Evolutionary conservation across 805 yeast species (phyloP).

Genomic region (Saccharomycopsis schoenii): DNA sequence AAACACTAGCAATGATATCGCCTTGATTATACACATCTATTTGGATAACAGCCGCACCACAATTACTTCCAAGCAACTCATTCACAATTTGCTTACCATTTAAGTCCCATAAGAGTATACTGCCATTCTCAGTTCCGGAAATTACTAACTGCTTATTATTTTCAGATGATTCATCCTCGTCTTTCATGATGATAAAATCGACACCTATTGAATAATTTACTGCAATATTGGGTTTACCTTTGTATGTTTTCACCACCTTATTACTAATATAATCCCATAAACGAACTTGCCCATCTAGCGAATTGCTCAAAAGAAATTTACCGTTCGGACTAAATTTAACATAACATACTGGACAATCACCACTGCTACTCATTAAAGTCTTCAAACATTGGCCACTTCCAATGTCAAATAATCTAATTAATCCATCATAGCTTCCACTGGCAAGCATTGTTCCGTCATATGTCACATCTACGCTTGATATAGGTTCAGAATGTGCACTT

Average conservation of each 20-base stretch:
- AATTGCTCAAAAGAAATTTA: conserved; percentile 62
- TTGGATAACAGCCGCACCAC: conserved; percentile 29
- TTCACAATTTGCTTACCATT: conserved; percentile 43
- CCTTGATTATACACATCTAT: conserved; percentile 33
- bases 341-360: conserved; percentile 66
- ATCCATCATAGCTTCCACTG: conserved; percentile 86
- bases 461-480: conserved; percentile 62
- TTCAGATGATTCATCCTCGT: conserved; percentile 18
- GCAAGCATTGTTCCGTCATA: conserved; percentile 75
- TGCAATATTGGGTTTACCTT: conserved; percentile 27
- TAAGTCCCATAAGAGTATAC: conserved; percentile 55
- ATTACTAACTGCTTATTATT: conserved; percentile 33
- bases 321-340: conserved; percentile 76
- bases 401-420: conserved; percentile 79
- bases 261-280: conserved; percentile 84
- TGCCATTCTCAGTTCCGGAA: conserved; percentile 52
- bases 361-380: conserved; percentile 73
- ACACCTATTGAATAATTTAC: conserved; percentile 46
- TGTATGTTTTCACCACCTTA: conserved; percentile 66
- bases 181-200: conserved; percentile 31
- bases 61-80: background rate
- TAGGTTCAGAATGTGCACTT: conserved; percentile 90
- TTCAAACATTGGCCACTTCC: conserved; percentile 86
- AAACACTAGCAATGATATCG: conserved; percentile 25
- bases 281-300: conserved; percentile 69